These are phyloP conservation scores for Colletotrichum sojae DNA, from an alignment of 2,329 filamentous ascomycete species.

Conservation along the genomic window DNA sequence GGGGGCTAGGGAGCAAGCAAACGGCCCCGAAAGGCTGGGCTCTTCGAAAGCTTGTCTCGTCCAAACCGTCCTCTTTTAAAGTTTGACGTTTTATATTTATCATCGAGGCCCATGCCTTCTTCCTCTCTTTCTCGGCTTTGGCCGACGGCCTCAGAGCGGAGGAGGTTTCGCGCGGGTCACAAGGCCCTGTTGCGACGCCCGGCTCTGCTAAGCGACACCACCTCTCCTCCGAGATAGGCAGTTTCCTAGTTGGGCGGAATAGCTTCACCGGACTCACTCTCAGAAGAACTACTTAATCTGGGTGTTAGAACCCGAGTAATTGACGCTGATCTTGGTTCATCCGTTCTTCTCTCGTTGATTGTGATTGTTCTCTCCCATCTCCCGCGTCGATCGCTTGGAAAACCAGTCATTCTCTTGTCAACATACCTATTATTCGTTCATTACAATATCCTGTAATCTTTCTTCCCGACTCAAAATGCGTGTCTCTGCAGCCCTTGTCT, in stretches of 20 bases:
- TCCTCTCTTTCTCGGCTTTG: neutral
- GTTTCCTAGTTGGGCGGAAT: conserved; percentile 2
- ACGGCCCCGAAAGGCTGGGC: too few relatives aligned
- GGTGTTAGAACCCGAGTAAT: too few relatives aligned
- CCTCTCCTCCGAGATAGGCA: neutral
- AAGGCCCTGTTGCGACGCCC: neutral
- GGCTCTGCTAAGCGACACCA: neutral
- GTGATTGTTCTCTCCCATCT: neutral
- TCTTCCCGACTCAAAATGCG: neutral
- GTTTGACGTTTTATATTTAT: neutral
- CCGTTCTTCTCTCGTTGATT: neutral
- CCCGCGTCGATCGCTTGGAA: neutral
- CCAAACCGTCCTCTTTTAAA: neutral
- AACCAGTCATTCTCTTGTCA: neutral
- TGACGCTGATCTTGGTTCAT: neutral
- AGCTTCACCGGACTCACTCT: neutral
- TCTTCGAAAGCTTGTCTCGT: neutral
- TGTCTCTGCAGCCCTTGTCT: neutral
- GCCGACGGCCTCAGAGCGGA: neutral
- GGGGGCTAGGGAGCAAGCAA: too few relatives aligned
- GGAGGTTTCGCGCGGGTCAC: neutral
- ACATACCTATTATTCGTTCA: too few relatives aligned
- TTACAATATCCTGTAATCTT: neutral
- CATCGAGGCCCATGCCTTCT: too few relatives aligned
- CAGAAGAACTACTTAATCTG: neutral